Evolutionary conservation across 768 basidiomycete genomes (phyloP), one percentile per base, ranked within the genome.

Genomic region (Termitomyces bulborhizus): DNA sequence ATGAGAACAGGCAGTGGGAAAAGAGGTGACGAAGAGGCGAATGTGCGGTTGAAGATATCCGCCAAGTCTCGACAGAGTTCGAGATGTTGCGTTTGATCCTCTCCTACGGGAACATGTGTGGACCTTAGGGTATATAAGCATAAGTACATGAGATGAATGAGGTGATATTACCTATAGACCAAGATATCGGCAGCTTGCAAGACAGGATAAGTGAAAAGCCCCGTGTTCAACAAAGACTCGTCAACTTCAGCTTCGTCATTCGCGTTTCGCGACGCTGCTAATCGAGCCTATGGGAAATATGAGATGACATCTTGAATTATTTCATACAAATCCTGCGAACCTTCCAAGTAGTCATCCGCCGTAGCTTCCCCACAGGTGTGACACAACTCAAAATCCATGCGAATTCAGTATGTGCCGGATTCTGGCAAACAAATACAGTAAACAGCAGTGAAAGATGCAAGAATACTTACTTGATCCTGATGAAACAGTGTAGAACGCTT

Each of bases 291-390:
- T 12, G 48, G 34, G 34, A 37, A 39, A n/a, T 16, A 37, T 50
- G 6, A 36, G 57, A 51, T 56, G n/a, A 53, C 37, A 31, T 55
- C 44, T 27, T 31, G 44, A 9, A 3, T 26, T 18, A 57, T 54
- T 39, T 27, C 18, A 57, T 54, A 36, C 9, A 6, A 18, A 32
- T 12, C 36, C 15, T 15, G 57, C 73, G 29, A 56, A 90, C 93
- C 82, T 98, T 98, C 93, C 95, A 98, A 0, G 92, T 93, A 4
- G 94, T 98, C 96, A 98, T 97, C 42, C 94, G 71, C 40, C 84
- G 82, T 9, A 98, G 71, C 61, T 84, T 85, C 9, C 93, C 92
- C 21, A 95, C 76, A 0, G 93, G 86, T 0, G 91, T 87, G 32
- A 93, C 71, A 62, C 93, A 96, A 59, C 82, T 90, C 55, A 98